Evolutionary conservation across 352 stramenopile genomes (phyloP).

Genomic region (Pythium apleroticum): DNA sequence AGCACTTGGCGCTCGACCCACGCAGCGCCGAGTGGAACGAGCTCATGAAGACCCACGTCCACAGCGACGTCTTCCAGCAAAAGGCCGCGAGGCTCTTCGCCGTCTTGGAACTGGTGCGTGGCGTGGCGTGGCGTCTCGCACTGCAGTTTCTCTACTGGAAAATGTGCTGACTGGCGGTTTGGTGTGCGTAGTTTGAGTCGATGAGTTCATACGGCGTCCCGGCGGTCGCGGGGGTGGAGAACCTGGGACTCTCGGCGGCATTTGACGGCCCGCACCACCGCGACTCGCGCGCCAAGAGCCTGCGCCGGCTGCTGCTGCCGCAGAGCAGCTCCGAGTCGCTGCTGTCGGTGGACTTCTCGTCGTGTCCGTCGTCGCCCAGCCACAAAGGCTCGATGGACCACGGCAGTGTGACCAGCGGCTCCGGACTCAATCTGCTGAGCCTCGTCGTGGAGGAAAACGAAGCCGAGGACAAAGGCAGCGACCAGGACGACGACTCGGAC

Average conservation of each 20-base stretch:
- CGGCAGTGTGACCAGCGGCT: constrained; percentile 8
- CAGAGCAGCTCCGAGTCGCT: constrained; percentile 26
- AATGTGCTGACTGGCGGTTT: too few species aligned
- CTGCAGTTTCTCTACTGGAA: too few species aligned
- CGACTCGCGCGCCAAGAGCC: constrained; percentile 37
- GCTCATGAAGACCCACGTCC: constrained; percentile 39
- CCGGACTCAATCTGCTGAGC: constrained; percentile 14
- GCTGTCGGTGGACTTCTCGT: constrained; percentile 9
- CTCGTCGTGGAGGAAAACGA: constrained; percentile 13
- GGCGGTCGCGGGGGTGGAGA: constrained; percentile 54
- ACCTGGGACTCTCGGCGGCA: constrained; percentile 49
- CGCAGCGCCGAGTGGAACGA: constrained; percentile 41
- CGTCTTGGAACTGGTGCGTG: constrained; percentile 57
- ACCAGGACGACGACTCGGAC: constrained; percentile 14
- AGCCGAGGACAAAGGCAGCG: constrained; percentile 1
- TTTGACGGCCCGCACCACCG: constrained; percentile 33
- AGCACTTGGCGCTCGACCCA: constrained; percentile 30
- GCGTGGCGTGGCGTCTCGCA: too few species aligned
- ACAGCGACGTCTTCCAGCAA: constrained; percentile 37
- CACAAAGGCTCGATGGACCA: constrained; percentile 20
- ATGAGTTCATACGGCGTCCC: constrained; percentile 66
- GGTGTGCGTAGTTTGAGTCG: constrained; percentile 68
- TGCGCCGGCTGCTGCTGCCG: constrained; percentile 38
- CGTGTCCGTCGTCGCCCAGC: constrained; percentile 13
- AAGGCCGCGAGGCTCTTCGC: constrained; percentile 61